Evolutionary conservation across 2,329 filamentous ascomycete species (phyloP).

Genomic region (Escovopsis sp.): DNA sequence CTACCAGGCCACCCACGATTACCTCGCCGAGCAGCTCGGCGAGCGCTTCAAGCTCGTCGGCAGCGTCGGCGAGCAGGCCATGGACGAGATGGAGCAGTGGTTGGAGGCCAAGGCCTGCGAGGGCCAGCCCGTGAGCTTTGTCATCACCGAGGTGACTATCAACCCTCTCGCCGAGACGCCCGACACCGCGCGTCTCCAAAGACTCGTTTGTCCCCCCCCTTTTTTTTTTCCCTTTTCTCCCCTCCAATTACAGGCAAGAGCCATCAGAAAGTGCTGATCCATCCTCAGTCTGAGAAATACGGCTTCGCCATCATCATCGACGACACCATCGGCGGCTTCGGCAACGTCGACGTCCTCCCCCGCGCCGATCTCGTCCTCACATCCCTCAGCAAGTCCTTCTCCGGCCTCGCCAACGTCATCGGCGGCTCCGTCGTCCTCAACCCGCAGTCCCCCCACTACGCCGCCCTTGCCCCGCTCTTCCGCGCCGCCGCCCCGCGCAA

Average conservation of each 20-base stretch:
- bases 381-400: conserved; percentile 44
- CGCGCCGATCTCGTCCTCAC: conserved; percentile 35
- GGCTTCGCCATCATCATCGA: conserved; percentile 31
- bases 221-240: neutral
- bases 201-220: conserved; percentile 19
- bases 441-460: conserved; percentile 27
- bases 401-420: conserved; percentile 40
- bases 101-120: conserved; percentile 24
- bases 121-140: conserved; percentile 27
- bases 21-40: conserved; percentile 29
- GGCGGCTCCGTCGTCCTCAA: conserved; percentile 36
- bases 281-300: conserved; percentile 23
- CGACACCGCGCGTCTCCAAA: conserved; percentile 20
- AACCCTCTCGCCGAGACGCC: conserved; percentile 21
- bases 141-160: conserved; percentile 31
- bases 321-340: conserved; percentile 33
- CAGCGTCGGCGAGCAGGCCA: conserved; percentile 23
- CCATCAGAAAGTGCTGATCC: too few species aligned
- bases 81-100: conserved; percentile 31
- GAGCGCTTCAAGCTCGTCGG: conserved; percentile 34
- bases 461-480: conserved; percentile 17
- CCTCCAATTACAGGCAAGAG: neutral
- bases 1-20: conserved; percentile 34
- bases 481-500: conserved; percentile 20
- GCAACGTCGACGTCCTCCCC: conserved; percentile 34